phyloP scores from a whole-genome alignment of 2,329 filamentous ascomycete species.

The Aschersonia sp. region DNA sequence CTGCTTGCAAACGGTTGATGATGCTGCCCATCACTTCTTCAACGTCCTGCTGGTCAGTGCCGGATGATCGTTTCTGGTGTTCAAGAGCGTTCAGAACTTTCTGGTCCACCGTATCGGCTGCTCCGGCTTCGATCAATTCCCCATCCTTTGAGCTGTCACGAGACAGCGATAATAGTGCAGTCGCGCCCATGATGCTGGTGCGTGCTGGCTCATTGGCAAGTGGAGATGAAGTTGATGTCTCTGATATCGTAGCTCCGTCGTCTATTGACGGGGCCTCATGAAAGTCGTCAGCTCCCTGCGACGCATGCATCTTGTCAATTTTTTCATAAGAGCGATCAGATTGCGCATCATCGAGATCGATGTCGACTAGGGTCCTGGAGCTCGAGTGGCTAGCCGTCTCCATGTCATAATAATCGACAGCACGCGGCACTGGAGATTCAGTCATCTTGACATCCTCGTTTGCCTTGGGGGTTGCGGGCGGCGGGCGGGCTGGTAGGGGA shows the following conservation, averaged over 20 bases:
- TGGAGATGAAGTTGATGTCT: too few species aligned
- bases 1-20: conserved; percentile 78
- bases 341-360: conserved; percentile 20
- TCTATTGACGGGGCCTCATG: too few species aligned
- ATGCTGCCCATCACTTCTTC: conserved; percentile 92
- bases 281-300: too few species aligned
- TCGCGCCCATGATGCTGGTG: too few species aligned
- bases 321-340: conserved; percentile 21
- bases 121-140: conserved; percentile 16
- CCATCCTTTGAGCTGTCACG: conserved; percentile 6
- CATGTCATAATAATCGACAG: conserved; percentile 8
- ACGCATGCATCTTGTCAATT: conserved; percentile 10
- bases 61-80: conserved; percentile 30
- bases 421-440: conserved; percentile 16
- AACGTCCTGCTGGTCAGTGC: conserved; percentile 77
- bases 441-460: conserved; percentile 19
- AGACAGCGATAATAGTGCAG: too few species aligned
- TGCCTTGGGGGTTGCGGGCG: conserved; percentile 20
- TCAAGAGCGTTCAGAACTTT: conserved; percentile 30
- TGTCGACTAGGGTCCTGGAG: conserved; percentile 36
- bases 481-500: conserved; percentile 34
- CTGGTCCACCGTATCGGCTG: conserved; percentile 26
- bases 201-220: too few species aligned
- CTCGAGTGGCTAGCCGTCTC: conserved; percentile 33
- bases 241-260: too few species aligned